phyloP scores from a whole-genome alignment of 345 rosid species.

The Trapa incisa region DNA sequence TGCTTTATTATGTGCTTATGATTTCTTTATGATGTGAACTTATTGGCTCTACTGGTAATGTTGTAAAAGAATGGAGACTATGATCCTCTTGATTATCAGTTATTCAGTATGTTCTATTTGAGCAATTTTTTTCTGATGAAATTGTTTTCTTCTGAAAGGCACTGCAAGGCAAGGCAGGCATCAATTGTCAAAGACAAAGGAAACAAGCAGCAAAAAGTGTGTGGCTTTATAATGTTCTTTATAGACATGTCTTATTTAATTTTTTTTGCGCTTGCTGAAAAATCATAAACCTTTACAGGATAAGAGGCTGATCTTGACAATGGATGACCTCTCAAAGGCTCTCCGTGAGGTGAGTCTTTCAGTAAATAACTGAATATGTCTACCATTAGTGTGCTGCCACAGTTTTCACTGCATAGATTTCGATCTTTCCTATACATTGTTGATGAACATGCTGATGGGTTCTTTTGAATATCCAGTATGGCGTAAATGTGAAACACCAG shows the following conservation, averaged over 20 bases:
- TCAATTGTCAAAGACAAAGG: slow-evolving; percentile 81
- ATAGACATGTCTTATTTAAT: not conserved
- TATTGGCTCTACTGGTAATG: no score
- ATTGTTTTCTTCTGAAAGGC: slow-evolving; percentile 29
- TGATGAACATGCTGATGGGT: not conserved
- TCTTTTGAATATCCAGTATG: slow-evolving; percentile 33
- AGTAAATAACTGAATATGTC: not conserved
- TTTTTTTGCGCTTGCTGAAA: not conserved
- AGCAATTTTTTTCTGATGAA: not conserved
- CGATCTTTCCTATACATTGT: not conserved
- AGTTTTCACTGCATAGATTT: not conserved
- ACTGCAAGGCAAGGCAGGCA: slow-evolving; percentile 86
- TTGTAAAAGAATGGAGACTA: no score
- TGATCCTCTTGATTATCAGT: no score
- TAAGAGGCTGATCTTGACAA: slow-evolving; percentile 70
- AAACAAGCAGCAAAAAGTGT: slow-evolving; percentile 88
- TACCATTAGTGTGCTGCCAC: not conserved
- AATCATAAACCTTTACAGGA: slow-evolving; percentile 35
- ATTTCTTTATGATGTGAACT: not conserved
- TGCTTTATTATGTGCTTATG: not conserved
- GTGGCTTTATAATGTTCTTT: not conserved
- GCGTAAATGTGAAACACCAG: slow-evolving; percentile 86
- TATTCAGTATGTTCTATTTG: not conserved
- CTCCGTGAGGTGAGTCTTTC: slow-evolving; percentile 49
- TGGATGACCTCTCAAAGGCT: slow-evolving; percentile 93